These are phyloP conservation scores for Sonneratia alba DNA, from an alignment of 345 rosid genomes.

Conservation along the genomic window DNA sequence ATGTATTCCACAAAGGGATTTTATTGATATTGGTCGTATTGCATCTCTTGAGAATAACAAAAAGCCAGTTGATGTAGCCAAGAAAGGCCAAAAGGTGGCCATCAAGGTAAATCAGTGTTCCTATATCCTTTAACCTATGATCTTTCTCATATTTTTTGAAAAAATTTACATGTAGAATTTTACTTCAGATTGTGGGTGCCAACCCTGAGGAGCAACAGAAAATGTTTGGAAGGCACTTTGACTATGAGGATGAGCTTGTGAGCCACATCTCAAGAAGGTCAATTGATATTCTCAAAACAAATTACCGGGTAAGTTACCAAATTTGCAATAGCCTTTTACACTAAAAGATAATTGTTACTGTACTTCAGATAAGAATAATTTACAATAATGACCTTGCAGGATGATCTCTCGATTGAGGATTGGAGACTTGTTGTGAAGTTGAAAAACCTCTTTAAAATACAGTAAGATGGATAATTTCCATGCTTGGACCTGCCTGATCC, in stretches of 20 bases:
- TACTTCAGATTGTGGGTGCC: conserved; percentile 48
- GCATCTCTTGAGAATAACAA: conserved; percentile 74
- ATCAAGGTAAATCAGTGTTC: conserved; percentile 48
- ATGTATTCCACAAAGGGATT: conserved; percentile 73
- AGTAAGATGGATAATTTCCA: conserved; percentile 8
- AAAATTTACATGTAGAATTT: background rate
- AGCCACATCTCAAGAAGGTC: conserved; percentile 80
- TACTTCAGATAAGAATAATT: background rate
- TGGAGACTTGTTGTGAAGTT: conserved; percentile 75
- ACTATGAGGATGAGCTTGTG: conserved; percentile 74
- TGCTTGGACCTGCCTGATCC: no score
- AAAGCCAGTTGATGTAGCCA: conserved; percentile 64
- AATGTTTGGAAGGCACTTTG: conserved; percentile 89
- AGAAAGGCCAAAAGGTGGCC: conserved; percentile 75
- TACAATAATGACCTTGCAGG: conserved; percentile 27
- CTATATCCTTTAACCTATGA: background rate
- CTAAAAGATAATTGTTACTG: background rate
- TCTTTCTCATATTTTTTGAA: background rate
- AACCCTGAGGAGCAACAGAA: conserved; percentile 81
- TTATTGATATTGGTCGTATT: conserved; percentile 77
- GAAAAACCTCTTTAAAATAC: conserved; percentile 71
- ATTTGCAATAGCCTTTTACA: background rate
- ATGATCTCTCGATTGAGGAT: conserved; percentile 54
- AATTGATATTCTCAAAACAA: conserved; percentile 64
- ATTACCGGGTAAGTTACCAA: conserved; percentile 49